A percentile compares a stretch with the other conserved stretches of the same genome.
These are phyloP conservation scores for Xylaria intraflava DNA, from an alignment of 495 filamentous ascomycete genomes.

Conservation along the genomic window DNA sequence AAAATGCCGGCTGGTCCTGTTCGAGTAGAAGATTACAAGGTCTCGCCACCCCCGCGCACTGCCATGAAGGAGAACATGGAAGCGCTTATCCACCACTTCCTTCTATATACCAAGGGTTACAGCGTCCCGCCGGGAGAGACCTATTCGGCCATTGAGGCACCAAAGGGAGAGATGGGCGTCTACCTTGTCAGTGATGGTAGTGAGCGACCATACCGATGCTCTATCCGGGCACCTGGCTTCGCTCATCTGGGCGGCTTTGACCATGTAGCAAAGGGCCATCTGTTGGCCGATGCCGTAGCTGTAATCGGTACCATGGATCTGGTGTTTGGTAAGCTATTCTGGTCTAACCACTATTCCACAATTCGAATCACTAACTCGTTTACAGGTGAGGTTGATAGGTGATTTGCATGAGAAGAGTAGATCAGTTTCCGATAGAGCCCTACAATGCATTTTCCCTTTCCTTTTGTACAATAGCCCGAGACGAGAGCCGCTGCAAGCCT, in stretches of 20 bases:
- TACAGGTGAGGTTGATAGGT: constrained; percentile 47
- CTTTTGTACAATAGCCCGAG: constrained; percentile 22
- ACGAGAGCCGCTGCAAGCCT: constrained; percentile 1
- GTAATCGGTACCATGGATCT: constrained; percentile 96
- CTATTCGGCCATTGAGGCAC: constrained; percentile 94
- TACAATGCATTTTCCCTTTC: constrained; percentile 11
- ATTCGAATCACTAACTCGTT: constrained; percentile 11
- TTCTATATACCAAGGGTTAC: constrained; percentile 97
- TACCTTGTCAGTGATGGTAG: constrained; percentile 94
- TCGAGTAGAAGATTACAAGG: constrained; percentile 96
- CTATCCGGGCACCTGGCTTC: constrained; percentile 95
- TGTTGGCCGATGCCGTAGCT: constrained; percentile 93
- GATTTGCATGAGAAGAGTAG: constrained; percentile 17
- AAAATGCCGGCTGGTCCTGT: constrained; percentile 95
- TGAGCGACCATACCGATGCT: constrained; percentile 94
- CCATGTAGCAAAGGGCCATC: constrained; percentile 82
- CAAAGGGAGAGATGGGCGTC: constrained; percentile 99
- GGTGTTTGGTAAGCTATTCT: constrained; percentile 46
- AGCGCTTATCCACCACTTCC: constrained; percentile 97
- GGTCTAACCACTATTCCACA: background rate
- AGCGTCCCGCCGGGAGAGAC: constrained; percentile 97
- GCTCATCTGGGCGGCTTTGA: constrained; percentile 94
- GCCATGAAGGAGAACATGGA: constrained; percentile 99
- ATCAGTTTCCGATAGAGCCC: constrained; percentile 12
- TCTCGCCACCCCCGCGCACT: constrained; percentile 89